phyloP scores from a whole-genome alignment of 2,329 filamentous ascomycete species.

The Penicillium sp. region DNA sequence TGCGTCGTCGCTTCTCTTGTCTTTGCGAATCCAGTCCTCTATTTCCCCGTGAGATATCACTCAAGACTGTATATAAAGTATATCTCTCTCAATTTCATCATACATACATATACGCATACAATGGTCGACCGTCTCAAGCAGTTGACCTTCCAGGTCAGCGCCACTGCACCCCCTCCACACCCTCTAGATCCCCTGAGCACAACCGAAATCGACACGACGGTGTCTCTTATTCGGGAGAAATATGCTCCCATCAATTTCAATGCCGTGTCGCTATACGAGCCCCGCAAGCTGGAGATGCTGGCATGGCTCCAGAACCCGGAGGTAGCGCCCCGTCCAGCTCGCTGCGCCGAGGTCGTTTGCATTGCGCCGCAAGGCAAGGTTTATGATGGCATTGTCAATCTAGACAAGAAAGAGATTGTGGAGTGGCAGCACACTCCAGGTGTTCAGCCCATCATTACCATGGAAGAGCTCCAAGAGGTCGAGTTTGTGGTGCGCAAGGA shows the following conservation, averaged over 20 bases:
- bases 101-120: neutral
- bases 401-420: conserved; percentile 62
- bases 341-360: conserved; percentile 77
- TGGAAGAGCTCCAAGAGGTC: conserved; percentile 81
- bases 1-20: neutral
- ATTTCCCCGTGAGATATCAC: neutral
- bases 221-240: conserved; percentile 64
- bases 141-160: conserved; percentile 59
- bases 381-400: conserved; percentile 75
- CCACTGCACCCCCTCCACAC: conserved; percentile 54
- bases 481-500: conserved; percentile 73
- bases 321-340: conserved; percentile 58
- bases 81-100: neutral
- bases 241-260: conserved; percentile 77
- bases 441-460: conserved; percentile 84
- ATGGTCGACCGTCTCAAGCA: conserved; percentile 61
- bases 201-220: conserved; percentile 68
- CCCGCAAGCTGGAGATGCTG: conserved; percentile 78
- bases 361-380: conserved; percentile 76
- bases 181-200: conserved; percentile 74
- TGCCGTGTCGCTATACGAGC: conserved; percentile 78
- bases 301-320: conserved; percentile 68
- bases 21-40: neutral
- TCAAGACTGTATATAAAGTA: neutral
- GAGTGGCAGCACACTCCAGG: conserved; percentile 72